Percentiles rank a stretch among this genome's conserved stretches.
Evolutionary conservation across 1,284 basidiomycete species (phyloP).

Genomic region (Fomitopsis betulina): DNA sequence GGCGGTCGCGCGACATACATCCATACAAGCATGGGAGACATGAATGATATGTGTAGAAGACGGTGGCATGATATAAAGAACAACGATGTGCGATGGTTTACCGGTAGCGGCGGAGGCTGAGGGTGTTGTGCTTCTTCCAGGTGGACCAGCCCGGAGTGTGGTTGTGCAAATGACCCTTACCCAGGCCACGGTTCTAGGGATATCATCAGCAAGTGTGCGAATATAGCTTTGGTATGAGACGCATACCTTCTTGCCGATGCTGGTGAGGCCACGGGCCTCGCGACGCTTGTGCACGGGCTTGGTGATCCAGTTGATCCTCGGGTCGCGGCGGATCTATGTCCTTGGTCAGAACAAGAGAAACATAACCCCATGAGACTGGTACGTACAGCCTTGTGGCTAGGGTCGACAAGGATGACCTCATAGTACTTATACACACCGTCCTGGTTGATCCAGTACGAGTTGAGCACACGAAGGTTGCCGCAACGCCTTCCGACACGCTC

Average conservation of each 20-base stretch:
- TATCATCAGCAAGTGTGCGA: slow-evolving; percentile 7
- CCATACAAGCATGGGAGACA: slow-evolving; percentile 27
- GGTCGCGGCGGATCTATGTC: slow-evolving; percentile 82
- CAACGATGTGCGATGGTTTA: slow-evolving; percentile 43
- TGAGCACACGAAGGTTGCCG: slow-evolving; percentile 92
- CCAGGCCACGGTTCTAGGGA: slow-evolving; percentile 81
- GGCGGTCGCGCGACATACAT: slow-evolving; percentile 27
- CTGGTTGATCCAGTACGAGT: slow-evolving; percentile 99
- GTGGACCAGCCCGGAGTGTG: slow-evolving; percentile 88
- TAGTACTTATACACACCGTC: slow-evolving; percentile 99
- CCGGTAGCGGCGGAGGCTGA: slow-evolving; percentile 97
- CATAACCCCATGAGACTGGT: background rate
- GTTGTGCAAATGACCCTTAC: slow-evolving; percentile 96
- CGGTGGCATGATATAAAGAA: slow-evolving; percentile 23
- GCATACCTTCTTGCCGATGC: slow-evolving; percentile 87
- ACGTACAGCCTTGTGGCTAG: slow-evolving; percentile 86
- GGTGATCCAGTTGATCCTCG: slow-evolving; percentile 98
- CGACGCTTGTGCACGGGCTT: slow-evolving; percentile 99
- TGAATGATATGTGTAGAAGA: slow-evolving; percentile 23
- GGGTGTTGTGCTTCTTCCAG: slow-evolving; percentile 98
- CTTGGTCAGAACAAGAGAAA: background rate
- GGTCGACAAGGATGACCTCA: slow-evolving; percentile 98
- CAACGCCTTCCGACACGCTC: slow-evolving; percentile 97
- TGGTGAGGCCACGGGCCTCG: slow-evolving; percentile 96
- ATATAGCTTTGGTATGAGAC: background rate